Conservation (phyloP, 345 rosid genomes). For the Viola odorata region DNA sequence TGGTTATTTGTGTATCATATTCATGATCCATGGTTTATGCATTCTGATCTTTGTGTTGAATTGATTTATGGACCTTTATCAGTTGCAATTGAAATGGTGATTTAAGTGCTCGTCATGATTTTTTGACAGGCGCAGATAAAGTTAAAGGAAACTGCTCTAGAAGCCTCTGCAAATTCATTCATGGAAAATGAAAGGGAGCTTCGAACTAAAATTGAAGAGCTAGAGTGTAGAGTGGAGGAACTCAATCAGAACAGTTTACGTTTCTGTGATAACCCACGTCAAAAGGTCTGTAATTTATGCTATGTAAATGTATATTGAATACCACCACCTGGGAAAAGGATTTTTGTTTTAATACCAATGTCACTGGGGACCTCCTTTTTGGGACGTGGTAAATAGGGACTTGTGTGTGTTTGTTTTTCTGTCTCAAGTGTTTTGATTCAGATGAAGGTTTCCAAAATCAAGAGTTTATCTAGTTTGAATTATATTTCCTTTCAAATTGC, state of each 20-base stretch:
- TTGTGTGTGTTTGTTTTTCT: too few species aligned
- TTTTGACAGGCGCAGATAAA: constrained; percentile 59
- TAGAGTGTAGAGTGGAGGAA: constrained; percentile 49
- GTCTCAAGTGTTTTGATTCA: too few species aligned
- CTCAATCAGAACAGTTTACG: constrained; percentile 25
- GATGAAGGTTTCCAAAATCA: too few species aligned
- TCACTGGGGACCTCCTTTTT: too few species aligned
- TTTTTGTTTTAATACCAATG: too few species aligned
- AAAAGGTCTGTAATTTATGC: constrained; percentile 33
- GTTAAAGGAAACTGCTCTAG: constrained; percentile 53
- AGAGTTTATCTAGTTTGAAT: neutral
- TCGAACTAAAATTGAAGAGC: constrained; percentile 43
- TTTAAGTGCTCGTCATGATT: neutral
- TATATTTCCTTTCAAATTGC: constrained; percentile 8
- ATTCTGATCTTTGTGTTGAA: neutral
- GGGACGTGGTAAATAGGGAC: too few species aligned
- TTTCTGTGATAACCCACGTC: constrained; percentile 12
- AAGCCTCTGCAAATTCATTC: constrained; percentile 47
- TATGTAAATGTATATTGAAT: too few species aligned
- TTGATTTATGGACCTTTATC: neutral
- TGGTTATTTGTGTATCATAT: neutral
- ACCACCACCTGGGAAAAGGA: too few species aligned
- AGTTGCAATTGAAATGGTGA: neutral
- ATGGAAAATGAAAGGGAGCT: constrained; percentile 56
- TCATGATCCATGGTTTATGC: neutral